A percentile compares a stretch with the other conserved stretches of the same genome.
Conservation (phyloP, 495 filamentous ascomycete species). For the Podospora didyma region DNA sequence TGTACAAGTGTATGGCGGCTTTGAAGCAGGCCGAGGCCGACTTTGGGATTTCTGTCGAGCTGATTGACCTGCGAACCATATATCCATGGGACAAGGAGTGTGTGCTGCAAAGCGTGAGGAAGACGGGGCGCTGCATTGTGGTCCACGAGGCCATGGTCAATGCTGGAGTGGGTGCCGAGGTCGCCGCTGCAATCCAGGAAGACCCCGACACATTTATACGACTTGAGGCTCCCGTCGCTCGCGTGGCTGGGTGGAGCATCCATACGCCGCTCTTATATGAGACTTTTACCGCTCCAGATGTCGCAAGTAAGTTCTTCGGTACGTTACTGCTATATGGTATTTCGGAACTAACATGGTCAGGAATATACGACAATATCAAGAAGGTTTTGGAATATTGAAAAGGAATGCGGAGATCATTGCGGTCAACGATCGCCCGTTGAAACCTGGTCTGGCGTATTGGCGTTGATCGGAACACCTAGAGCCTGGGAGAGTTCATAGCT, state of each 20-base stretch:
- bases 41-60: conserved; percentile 73
- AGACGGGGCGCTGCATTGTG: conserved; percentile 86
- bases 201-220: conserved; percentile 73
- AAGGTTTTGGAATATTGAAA: conserved; percentile 40
- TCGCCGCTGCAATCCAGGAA: conserved; percentile 89
- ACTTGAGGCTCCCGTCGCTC: conserved; percentile 86
- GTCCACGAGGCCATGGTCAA: conserved; percentile 97
- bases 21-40: conserved; percentile 78
- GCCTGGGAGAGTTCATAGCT: too few relatives aligned
- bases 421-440: neutral
- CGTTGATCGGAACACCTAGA: too few relatives aligned
- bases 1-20: conserved; percentile 82
- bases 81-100: conserved; percentile 94
- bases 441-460: neutral
- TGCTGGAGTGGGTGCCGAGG: conserved; percentile 88
- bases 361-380: conserved; percentile 53
- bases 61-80: conserved; percentile 88
- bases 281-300: conserved; percentile 84
- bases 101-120: conserved; percentile 77
- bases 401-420: too few relatives aligned
- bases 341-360: conserved; percentile 31
- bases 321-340: neutral
- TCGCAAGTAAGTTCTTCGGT: conserved; percentile 77
- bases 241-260: conserved; percentile 88
- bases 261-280: conserved; percentile 83